Evolutionary conservation across 202 grass and related monocot species (phyloP), one percentile per base, ranked within the genome.

Genomic region (Elaeis oleifera): DNA sequence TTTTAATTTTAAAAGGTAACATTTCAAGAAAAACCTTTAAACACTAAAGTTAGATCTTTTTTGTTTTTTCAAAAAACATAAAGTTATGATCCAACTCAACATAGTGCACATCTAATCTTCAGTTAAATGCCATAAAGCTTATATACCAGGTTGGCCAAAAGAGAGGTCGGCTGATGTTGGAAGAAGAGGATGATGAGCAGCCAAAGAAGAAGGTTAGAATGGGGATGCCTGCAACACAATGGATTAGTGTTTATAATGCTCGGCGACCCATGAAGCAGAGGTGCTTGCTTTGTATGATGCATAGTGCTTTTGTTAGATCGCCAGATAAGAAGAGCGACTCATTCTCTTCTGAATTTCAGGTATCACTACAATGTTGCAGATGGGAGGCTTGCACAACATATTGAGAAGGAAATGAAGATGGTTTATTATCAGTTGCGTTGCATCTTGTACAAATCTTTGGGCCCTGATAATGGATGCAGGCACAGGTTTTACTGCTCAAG

Each of bases 301-400:
- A 9, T 19, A 4, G 24, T 39, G 14, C 19, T 51, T 4, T 18
- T n/a, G 11, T 55, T 32, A 54, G 18, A 17, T 63, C 26, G 17
- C 9, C 5, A 6, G 9, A 22, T 28, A 52, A 52, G 28, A 63
- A 63, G 36, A 44, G 23, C 48, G 69, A 24, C 54, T 76, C 4
- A 63, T 75, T 54, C 63, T 26, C 59, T 60, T 78, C 9, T 76
- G 19, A 55, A 64, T 79, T 89, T 61, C 74, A 99, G 95, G 83
- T 99, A 99, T 57, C 95, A 99, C 71, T 94, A 99, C 74, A 99
- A 94, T 50, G 88, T 99, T 69, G 78, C 95, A 73, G 95, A 99
- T 80, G 74, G 76, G 69, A 90, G 95, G 63, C 82, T 99, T 81
- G 75, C 62, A 56, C 85, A 80, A 17, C 85, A 99, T 70, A 90